A percentile compares a stretch with the other conserved stretches of the same genome.
These are phyloP conservation scores for Daldinia loculata DNA, from an alignment of 495 filamentous ascomycete species.

Conservation along the genomic window DNA sequence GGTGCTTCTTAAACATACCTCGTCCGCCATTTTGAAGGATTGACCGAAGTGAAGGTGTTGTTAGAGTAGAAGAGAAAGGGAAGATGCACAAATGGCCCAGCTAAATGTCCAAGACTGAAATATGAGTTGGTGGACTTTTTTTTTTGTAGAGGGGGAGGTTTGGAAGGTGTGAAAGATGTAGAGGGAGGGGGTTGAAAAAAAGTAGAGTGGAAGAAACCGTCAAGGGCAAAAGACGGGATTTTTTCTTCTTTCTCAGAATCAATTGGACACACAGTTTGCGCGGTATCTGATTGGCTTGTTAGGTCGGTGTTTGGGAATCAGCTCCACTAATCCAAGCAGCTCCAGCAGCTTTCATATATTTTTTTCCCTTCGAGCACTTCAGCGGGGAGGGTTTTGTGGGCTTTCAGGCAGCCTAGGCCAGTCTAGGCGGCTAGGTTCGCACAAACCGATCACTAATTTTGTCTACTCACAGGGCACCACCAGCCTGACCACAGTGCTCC, in stretches of 20 bases:
- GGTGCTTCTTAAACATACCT: slow-evolving; percentile 33
- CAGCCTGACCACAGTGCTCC: not conserved
- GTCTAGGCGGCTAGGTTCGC: slow-evolving; percentile 3
- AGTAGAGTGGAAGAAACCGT: slow-evolving; percentile 20
- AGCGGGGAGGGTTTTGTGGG: slow-evolving; percentile 24
- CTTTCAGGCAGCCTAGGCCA: slow-evolving; percentile 14
- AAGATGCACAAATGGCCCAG: slow-evolving; percentile 43
- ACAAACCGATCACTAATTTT: slow-evolving; percentile 24
- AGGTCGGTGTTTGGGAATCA: not conserved
- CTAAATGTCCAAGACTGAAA: slow-evolving; percentile 39
- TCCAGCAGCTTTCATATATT: slow-evolving; percentile 10
- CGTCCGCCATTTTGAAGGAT: slow-evolving; percentile 61
- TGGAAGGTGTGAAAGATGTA: slow-evolving; percentile 40
- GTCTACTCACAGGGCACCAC: not conserved
- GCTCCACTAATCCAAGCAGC: not conserved
- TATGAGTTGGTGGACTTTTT: slow-evolving; percentile 34
- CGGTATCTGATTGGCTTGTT: slow-evolving; percentile 23
- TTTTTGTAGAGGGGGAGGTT: slow-evolving; percentile 27
- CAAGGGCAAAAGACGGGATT: slow-evolving; percentile 32
- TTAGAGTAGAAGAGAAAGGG: slow-evolving; percentile 35
- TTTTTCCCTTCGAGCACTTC: slow-evolving; percentile 10
- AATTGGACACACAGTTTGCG: slow-evolving; percentile 35
- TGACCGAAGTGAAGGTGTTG: slow-evolving; percentile 48
- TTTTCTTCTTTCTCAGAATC: slow-evolving; percentile 30
- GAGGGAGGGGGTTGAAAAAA: slow-evolving; percentile 42